Base-by-base conservation (phyloP, 2,329 filamentous ascomycete genomes). In the Dactylellina sp. region DNA sequence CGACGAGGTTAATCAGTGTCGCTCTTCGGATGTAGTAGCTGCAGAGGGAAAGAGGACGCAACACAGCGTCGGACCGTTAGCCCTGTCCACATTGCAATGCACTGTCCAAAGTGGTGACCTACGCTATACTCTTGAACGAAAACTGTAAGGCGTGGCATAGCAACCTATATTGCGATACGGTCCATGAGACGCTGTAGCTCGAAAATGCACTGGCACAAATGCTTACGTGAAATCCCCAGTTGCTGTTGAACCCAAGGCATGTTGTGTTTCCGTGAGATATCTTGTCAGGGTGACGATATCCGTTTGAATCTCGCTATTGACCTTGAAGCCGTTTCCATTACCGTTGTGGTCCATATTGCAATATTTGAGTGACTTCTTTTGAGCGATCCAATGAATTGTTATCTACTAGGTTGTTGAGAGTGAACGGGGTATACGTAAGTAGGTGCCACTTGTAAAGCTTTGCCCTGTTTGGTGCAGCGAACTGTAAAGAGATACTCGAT, bases 131-230 rank as follows among this genome's bases (percentile, higher is more conserved):
- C 86, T 99, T 99, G 90, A 99, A 99, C 77, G 95, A 94, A 86
- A 98, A 99, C 83, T 98, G 95, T 71, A 99, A 91, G 74, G 95
- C 93, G 82, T 99, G 95, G 86, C 93, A 97, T 72, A 99, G 88
- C 60, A 99, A 87, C 79, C 93, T 97, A 79, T 59, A 20, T n/a
- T n/a, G n/a, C 39, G 11, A 44, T 22, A 22, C 39, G 1, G n/a
- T n/a, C n/a, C n/a, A n/a, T n/a, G n/a, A n/a, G n/a, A n/a, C n/a
- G n/a, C n/a, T n/a, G n/a, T 22, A 12, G 20, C 7, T 3, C 18
- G 20, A 4, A 12, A 7, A 18, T n/a, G 24, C 14, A 44, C 7
- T 59, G 2, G 20, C 24, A 6, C 1, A 20, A 64, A 46, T 16
- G 83, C 90, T 75, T 86, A 97, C 92, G 95, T 99, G 84, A 99